Evolutionary conservation across 371 early-diverging fungal species (phyloP).

Genomic region (Rhizopus microsporus): DNA sequence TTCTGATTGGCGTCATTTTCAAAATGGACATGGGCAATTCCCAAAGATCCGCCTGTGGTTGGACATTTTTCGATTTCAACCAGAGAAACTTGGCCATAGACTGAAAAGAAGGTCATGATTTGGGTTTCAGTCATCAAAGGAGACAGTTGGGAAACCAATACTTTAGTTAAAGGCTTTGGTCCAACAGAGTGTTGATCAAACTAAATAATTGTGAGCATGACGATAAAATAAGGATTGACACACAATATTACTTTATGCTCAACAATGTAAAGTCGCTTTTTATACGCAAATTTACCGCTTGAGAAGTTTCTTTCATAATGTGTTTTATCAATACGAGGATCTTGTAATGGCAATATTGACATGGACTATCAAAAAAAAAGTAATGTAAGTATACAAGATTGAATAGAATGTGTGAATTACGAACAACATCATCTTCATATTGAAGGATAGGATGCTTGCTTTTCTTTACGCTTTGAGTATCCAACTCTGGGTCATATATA

Average conservation of each 20-base stretch:
- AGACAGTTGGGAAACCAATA: constrained; percentile 43
- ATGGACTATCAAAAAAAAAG: constrained; percentile 4
- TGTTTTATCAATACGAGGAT: constrained; percentile 41
- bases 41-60: constrained; percentile 56
- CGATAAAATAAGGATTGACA: background rate
- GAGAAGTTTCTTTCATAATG: constrained; percentile 35
- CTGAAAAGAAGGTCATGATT: constrained; percentile 51
- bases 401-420: background rate
- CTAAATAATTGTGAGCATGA: constrained; percentile 12
- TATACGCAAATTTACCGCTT: constrained; percentile 26
- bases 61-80: constrained; percentile 57
- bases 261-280: constrained; percentile 23
- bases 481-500: constrained; percentile 50
- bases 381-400: background rate
- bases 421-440: constrained; percentile 35
- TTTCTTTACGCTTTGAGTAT: constrained; percentile 30
- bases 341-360: constrained; percentile 25
- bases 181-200: constrained; percentile 44
- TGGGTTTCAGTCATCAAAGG: constrained; percentile 48
- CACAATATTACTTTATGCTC: constrained; percentile 34
- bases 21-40: constrained; percentile 58
- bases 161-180: constrained; percentile 33
- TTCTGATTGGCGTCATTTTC: constrained; percentile 29
- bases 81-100: constrained; percentile 54
- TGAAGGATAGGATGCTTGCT: constrained; percentile 30